phyloP scores from a whole-genome alignment of 1,284 basidiomycete genomes.

The Schizophyllum amplum region DNA sequence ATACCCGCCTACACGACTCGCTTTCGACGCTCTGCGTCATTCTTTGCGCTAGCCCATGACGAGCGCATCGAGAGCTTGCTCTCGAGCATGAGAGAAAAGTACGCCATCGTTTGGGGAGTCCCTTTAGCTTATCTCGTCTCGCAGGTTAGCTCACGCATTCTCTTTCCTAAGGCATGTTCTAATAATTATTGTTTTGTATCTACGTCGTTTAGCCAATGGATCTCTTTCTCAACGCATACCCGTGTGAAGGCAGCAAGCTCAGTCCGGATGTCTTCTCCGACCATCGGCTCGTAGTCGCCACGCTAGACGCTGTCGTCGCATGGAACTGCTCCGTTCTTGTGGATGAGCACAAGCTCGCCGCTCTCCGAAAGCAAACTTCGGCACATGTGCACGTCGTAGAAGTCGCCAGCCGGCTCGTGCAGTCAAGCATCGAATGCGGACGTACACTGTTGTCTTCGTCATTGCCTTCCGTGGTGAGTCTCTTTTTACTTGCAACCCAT shows the following conservation, averaged over 20 bases:
- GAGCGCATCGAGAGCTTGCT: conserved; percentile 1
- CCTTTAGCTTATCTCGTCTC: conserved; percentile 25
- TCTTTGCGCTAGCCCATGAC: not conserved
- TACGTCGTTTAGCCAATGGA: conserved; percentile 29
- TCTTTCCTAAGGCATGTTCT: conserved; percentile 14
- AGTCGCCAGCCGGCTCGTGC: not conserved
- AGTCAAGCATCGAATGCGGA: not conserved
- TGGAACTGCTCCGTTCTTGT: not conserved
- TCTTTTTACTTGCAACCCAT: not conserved
- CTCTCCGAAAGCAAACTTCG: not conserved
- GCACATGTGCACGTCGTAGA: not conserved
- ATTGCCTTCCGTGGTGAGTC: not conserved
- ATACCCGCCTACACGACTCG: conserved; percentile 25
- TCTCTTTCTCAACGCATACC: conserved; percentile 23
- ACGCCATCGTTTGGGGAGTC: conserved; percentile 20
- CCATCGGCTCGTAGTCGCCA: conserved; percentile 1
- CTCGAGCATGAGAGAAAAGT: conserved; percentile 17
- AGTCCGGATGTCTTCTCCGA: not conserved
- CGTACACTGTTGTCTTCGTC: not conserved
- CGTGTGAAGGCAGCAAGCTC: conserved; percentile 6
- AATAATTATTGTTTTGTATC: conserved; percentile 11
- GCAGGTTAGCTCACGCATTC: conserved; percentile 31
- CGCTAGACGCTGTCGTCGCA: not conserved
- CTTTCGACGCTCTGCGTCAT: conserved; percentile 23
- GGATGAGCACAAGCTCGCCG: not conserved